A percentile compares a stretch with the other conserved stretches of the same genome.
Conservation (phyloP, 768 basidiomycete genomes). For the Lenzites betulinus region DNA sequence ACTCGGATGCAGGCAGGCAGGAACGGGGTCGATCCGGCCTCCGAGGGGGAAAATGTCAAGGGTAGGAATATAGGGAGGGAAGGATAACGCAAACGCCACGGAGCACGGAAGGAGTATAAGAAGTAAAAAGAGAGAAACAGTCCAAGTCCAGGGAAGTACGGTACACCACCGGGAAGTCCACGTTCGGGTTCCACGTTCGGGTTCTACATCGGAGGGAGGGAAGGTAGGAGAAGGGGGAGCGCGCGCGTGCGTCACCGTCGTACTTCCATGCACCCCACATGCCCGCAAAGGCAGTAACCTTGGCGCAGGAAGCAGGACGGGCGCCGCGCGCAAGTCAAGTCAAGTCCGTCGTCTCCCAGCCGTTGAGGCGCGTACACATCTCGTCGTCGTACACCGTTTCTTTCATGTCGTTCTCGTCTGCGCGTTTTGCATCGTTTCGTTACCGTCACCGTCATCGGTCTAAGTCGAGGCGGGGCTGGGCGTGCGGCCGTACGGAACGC, state of each 20-base stretch:
- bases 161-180: too few species aligned
- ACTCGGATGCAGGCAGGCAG: not conserved
- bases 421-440: constrained; percentile 11
- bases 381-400: not conserved
- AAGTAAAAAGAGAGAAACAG: too few species aligned
- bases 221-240: not conserved
- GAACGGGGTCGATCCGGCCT: not conserved
- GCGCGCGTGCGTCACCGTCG: not conserved
- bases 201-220: not conserved
- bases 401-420: not conserved
- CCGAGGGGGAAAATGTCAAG: not conserved
- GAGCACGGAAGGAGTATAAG: too few species aligned
- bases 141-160: too few species aligned
- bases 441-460: not conserved
- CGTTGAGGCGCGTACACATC: not conserved
- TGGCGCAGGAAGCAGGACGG: too few species aligned
- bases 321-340: too few species aligned
- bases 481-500: not conserved
- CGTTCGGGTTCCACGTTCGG: too few species aligned
- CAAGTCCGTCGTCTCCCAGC: too few species aligned
- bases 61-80: not conserved
- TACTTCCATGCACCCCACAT: too few species aligned
- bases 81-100: not conserved
- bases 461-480: not conserved
- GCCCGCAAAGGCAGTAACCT: too few species aligned